Conservation (phyloP, 495 filamentous ascomycete genomes). For the Aspergillus sclerotiicarbonarius region DNA sequence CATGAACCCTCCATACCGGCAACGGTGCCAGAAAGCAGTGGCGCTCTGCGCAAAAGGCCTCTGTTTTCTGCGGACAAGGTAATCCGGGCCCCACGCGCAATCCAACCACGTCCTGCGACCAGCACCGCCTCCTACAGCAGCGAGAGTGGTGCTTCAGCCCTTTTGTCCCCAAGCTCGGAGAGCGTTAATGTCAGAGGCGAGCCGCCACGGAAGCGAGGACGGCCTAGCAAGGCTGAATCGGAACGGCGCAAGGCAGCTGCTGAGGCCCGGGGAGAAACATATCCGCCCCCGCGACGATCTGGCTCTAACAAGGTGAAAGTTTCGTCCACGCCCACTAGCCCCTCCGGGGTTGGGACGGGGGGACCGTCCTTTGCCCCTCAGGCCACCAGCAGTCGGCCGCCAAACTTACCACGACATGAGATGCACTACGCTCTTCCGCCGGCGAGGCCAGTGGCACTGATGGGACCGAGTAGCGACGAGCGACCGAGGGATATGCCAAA, state of each 20-base stretch:
- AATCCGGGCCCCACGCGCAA: slow-evolving; percentile 33
- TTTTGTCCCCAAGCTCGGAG: slow-evolving; percentile 37
- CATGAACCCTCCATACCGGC: slow-evolving; percentile 24
- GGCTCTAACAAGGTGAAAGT: slow-evolving; percentile 31
- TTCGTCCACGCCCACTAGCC: slow-evolving; percentile 35
- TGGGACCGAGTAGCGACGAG: slow-evolving; percentile 16
- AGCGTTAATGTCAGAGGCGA: slow-evolving; percentile 27
- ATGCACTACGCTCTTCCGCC: slow-evolving; percentile 17
- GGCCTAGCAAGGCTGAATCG: slow-evolving; percentile 57
- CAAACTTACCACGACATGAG: slow-evolving; percentile 13
- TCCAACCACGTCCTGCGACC: slow-evolving; percentile 40
- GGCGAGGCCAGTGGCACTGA: slow-evolving; percentile 10
- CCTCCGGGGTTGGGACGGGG: slow-evolving; percentile 18
- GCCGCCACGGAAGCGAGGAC: slow-evolving; percentile 57
- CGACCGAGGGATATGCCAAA: slow-evolving; percentile 22
- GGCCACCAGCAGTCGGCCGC: slow-evolving; percentile 9
- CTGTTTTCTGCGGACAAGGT: slow-evolving; percentile 36
- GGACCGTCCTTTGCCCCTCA: slow-evolving; percentile 8
- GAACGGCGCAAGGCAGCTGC: slow-evolving; percentile 52
- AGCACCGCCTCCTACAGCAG: slow-evolving; percentile 38
- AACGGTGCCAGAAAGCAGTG: slow-evolving; percentile 25
- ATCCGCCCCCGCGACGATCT: slow-evolving; percentile 40
- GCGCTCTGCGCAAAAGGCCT: slow-evolving; percentile 34
- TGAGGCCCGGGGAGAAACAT: slow-evolving; percentile 50
- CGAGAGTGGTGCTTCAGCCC: slow-evolving; percentile 38